A percentile compares a stretch with the other conserved stretches of the same genome.
phyloP scores from a whole-genome alignment of 495 filamentous ascomycete species.

The Jackrogersella minutella region DNA sequence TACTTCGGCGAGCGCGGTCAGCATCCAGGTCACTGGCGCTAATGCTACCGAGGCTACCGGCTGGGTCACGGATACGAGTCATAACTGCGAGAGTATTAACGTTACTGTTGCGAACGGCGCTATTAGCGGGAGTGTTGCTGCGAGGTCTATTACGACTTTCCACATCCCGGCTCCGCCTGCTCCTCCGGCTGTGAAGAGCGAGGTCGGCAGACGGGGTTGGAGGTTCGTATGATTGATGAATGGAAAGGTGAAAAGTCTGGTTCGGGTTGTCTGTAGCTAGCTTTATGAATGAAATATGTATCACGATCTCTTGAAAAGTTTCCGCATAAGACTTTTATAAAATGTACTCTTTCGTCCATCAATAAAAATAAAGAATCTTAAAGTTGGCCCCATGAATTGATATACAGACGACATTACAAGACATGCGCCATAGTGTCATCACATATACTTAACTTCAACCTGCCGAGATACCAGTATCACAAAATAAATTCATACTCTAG shows the following conservation, averaged over 20 bases:
- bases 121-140: constrained; percentile 49
- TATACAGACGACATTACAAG: too few relatives aligned
- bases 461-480: too few relatives aligned
- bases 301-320: not conserved
- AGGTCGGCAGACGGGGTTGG: constrained; percentile 5
- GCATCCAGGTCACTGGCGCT: constrained; percentile 40
- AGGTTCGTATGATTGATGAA: constrained; percentile 10
- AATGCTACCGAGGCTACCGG: constrained; percentile 41
- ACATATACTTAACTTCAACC: too few relatives aligned
- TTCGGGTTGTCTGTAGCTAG: not conserved
- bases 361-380: too few relatives aligned
- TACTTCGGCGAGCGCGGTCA: constrained; percentile 38
- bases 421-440: too few relatives aligned
- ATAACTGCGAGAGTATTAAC: constrained; percentile 44
- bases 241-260: not conserved
- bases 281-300: constrained; percentile 8
- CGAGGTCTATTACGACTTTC: constrained; percentile 49
- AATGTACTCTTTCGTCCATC: too few relatives aligned
- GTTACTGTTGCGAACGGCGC: constrained; percentile 45
- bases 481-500: too few relatives aligned
- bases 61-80: constrained; percentile 50
- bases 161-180: constrained; percentile 37
- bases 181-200: constrained; percentile 2
- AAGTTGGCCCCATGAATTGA: too few relatives aligned
- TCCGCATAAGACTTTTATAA: too few relatives aligned